Evolutionary conservation across 106 monocot species (phyloP).

Genomic region (Vanilla planifolia): DNA sequence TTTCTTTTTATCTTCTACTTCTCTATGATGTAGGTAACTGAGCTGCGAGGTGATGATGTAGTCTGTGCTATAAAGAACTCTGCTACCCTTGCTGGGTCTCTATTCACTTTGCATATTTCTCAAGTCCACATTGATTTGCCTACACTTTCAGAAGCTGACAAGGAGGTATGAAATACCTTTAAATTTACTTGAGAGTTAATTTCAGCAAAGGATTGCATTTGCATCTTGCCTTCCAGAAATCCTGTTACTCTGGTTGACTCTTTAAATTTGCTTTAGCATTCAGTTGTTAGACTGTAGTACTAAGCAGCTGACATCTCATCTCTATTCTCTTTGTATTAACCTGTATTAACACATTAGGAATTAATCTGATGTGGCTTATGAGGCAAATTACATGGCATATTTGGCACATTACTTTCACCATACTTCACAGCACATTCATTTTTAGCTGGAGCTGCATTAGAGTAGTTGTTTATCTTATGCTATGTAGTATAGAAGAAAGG

Average conservation of each 20-base stretch:
- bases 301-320: not conserved
- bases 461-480: too few species aligned
- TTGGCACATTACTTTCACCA: not conserved
- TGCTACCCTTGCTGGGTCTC: constrained; percentile 73
- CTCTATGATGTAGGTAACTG: constrained; percentile 51
- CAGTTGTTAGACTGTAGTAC: not conserved
- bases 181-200: not conserved
- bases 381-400: not conserved
- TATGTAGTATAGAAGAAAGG: too few species aligned
- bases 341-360: not conserved
- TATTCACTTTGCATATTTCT: constrained; percentile 78
- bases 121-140: constrained; percentile 77
- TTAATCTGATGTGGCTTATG: not conserved
- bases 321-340: not conserved
- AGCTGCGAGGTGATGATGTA: constrained; percentile 74
- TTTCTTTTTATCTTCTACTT: too few species aligned
- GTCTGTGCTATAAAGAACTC: constrained; percentile 80
- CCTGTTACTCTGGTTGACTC: not conserved
- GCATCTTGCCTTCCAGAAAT: too few species aligned
- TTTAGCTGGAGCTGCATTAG: too few species aligned
- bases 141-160: constrained; percentile 83
- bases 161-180: constrained; percentile 42
- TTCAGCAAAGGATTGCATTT: not conserved
- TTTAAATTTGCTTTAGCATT: not conserved
- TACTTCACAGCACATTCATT: not conserved